These are phyloP conservation scores for Sporothrix brasiliensis DNA, from an alignment of 2,329 filamentous ascomycete species.

Conservation along the genomic window DNA sequence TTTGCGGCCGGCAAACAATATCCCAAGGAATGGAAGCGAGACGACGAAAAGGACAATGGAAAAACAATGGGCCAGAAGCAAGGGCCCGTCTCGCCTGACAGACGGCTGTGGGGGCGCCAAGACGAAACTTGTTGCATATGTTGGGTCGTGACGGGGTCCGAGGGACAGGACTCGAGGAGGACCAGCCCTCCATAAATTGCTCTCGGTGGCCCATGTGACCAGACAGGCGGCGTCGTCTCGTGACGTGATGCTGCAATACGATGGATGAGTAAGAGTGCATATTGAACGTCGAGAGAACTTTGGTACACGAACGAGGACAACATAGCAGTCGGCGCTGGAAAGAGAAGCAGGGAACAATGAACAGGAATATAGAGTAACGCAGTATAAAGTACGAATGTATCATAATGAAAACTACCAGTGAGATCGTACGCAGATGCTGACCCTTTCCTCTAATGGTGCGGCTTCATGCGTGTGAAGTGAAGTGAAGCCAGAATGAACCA, in stretches of 20 bases:
- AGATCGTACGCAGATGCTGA: no score
- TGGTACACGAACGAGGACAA: no score
- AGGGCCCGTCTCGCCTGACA: neutral
- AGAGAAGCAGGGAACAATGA: no score
- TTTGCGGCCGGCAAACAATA: neutral
- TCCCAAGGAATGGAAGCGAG: neutral
- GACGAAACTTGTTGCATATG: constrained; percentile 19
- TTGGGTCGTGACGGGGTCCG: constrained; percentile 12
- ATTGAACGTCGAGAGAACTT: neutral
- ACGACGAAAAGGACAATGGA: neutral
- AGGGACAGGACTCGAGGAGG: neutral
- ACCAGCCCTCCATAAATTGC: neutral
- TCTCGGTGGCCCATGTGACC: neutral
- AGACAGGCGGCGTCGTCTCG: neutral
- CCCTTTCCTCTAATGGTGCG: no score
- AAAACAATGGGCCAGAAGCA: neutral
- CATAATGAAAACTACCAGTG: no score
- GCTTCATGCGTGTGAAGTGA: no score
- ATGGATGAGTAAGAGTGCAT: constrained; percentile 5
- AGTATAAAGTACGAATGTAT: no score
- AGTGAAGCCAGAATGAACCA: no score
- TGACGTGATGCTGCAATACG: neutral
- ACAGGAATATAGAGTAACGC: no score
- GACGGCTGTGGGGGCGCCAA: constrained; percentile 17
- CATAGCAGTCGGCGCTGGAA: no score